Evolutionary conservation across 768 basidiomycete genomes (phyloP).

Genomic region (Saitozyma podzolica): DNA sequence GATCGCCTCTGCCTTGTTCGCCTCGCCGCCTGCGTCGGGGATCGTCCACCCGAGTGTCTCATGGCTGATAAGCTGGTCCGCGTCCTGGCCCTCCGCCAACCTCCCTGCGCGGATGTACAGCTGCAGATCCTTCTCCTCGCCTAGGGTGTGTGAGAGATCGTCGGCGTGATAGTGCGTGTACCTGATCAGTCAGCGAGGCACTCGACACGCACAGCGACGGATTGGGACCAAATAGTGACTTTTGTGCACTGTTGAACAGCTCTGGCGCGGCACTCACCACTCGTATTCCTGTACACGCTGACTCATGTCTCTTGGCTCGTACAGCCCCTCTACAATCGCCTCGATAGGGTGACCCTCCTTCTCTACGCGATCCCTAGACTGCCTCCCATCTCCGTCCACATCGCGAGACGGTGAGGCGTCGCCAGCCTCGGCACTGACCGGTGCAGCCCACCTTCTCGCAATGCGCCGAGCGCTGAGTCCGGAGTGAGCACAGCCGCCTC

Average conservation of each 20-base stretch:
- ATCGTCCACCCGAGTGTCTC: too few species aligned
- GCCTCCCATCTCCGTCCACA: not conserved
- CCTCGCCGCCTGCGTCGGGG: too few species aligned
- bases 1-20: too few species aligned
- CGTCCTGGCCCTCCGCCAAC: constrained; percentile 21
- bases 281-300: constrained; percentile 34
- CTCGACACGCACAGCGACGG: not conserved
- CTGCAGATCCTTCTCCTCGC: constrained; percentile 45
- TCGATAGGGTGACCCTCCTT: constrained; percentile 59
- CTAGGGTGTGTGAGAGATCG: constrained; percentile 34
- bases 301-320: constrained; percentile 34
- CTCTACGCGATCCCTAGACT: not conserved
- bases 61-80: too few species aligned
- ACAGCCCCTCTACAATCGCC: constrained; percentile 60
- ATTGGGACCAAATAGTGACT: constrained; percentile 5
- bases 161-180: constrained; percentile 36
- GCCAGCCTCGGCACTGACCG: not conserved
- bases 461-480: not conserved
- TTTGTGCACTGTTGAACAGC: constrained; percentile 4
- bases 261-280: constrained; percentile 21
- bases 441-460: not conserved
- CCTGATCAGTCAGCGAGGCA: constrained; percentile 1
- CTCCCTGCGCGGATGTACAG: constrained; percentile 37
- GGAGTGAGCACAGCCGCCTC: not conserved
- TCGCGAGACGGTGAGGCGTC: not conserved